phyloP scores from a whole-genome alignment of 2,329 filamentous ascomycete genomes.

The Bipolaris victoriae region DNA sequence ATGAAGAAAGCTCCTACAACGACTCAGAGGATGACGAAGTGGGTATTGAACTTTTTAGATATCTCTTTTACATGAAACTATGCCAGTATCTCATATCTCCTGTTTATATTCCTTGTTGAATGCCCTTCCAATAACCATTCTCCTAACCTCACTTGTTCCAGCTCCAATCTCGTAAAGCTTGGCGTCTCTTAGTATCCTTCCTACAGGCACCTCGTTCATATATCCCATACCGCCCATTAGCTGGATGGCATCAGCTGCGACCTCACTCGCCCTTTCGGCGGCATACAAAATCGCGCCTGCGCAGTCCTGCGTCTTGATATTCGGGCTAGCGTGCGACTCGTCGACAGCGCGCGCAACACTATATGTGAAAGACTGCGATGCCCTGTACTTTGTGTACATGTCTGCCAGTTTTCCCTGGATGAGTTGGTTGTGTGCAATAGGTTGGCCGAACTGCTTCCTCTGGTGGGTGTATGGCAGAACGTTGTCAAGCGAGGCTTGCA shows the following conservation, averaged over 20 bases:
- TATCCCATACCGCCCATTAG: conserved; percentile 95
- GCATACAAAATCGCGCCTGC: conserved; percentile 93
- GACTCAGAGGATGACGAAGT: not conserved
- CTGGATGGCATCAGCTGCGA: conserved; percentile 85
- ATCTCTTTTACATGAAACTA: not conserved
- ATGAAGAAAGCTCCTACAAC: not conserved
- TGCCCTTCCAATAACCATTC: conserved; percentile 91
- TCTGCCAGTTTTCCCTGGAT: conserved; percentile 92
- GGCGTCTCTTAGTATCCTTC: conserved; percentile 77
- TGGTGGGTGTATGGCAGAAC: conserved; percentile 88
- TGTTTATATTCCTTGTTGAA: conserved; percentile 82
- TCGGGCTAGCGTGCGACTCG: conserved; percentile 54
- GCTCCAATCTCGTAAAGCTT: conserved; percentile 96
- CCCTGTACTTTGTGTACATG: conserved; percentile 95
- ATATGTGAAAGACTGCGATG: conserved; percentile 86
- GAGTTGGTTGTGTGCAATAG: conserved; percentile 90
- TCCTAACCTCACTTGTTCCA: conserved; percentile 89
- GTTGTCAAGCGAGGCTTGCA: conserved; percentile 89
- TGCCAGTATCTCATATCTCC: conserved; percentile 16
- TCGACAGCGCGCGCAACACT: conserved; percentile 80
- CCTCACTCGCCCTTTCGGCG: conserved; percentile 87
- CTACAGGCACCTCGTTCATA: conserved; percentile 91
- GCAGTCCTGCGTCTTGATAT: conserved; percentile 85
- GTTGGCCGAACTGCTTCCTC: conserved; percentile 83
- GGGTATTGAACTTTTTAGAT: conserved; percentile 9